Evolutionary conservation across 2,329 filamentous ascomycete species (phyloP).

Genomic region (Penicillium capsulatum): DNA sequence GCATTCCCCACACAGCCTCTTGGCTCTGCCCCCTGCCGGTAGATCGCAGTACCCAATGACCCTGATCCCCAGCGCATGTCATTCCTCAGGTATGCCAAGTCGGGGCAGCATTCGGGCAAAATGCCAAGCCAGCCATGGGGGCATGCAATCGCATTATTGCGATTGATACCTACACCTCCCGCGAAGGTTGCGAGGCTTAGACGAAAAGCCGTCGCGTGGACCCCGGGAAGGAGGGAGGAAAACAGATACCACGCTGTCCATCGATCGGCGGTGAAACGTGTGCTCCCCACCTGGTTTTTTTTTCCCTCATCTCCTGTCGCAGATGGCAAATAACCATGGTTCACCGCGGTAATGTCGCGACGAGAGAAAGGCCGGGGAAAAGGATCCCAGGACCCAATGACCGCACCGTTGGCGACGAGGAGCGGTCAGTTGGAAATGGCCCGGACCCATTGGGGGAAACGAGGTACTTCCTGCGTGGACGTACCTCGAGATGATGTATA

Average conservation of each 20-base stretch:
- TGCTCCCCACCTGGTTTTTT: too few relatives aligned
- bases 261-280: slow-evolving; percentile 14
- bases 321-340: not conserved
- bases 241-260: slow-evolving; percentile 7
- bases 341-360: not conserved
- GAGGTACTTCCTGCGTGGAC: not conserved
- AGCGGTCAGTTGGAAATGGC: slow-evolving; percentile 16
- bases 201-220: slow-evolving; percentile 10
- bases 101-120: slow-evolving; percentile 3
- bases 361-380: not conserved
- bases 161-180: slow-evolving; percentile 1
- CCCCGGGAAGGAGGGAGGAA: not conserved
- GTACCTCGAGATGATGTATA: too few relatives aligned
- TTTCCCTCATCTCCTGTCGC: too few relatives aligned
- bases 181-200: too few relatives aligned
- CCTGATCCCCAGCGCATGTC: slow-evolving; percentile 15
- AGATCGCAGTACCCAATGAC: slow-evolving; percentile 12
- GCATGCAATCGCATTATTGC: too few relatives aligned
- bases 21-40: slow-evolving; percentile 3
- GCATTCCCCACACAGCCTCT: slow-evolving; percentile 7
- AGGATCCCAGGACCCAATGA: too few relatives aligned
- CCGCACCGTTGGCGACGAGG: slow-evolving; percentile 5
- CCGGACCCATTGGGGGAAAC: not conserved
- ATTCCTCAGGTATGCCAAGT: slow-evolving; percentile 13
- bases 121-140: too few relatives aligned